Base-by-base conservation (phyloP, 2,329 filamentous ascomycete genomes). In the Pseudogymnoascus sp. region DNA sequence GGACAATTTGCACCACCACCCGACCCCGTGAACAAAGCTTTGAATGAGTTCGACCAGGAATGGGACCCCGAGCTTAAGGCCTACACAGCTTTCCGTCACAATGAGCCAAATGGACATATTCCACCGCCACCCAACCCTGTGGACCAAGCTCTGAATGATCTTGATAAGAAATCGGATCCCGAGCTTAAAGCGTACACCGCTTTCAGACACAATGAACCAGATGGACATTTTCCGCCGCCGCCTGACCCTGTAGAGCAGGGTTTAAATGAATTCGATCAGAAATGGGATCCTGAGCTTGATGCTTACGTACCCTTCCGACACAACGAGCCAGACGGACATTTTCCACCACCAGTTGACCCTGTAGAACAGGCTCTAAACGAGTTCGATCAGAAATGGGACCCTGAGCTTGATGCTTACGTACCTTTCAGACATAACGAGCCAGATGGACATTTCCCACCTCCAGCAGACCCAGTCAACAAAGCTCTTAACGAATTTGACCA, bases 81-180 rank as follows among this genome's bases (percentile, higher is more conserved):
- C 14, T 28, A 53, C 7, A 72, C 72, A 25, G 73, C 77, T 0
- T 67, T 72, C 18, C 67, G 67, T 28, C 64, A 69, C n/a, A 69
- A 76, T 14, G 74, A 77, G 63, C 73, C 73, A 1, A 73, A 81
- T 66, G 79, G 78, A 34, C 74, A 76, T 34, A 68, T 40, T n/a
- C 36, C 56, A 38, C 61, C 63, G 4, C 28, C 69, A 9, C 65
- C 71, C n/a, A 66, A 70, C 59, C 73, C 71, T 2, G 70, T 71
- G 3, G 75, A 74, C 61, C 74, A 76, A 37, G 65, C 72, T 14
- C 72, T 76, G 3, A 74, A 75, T 62, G 62, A 63, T 7, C 18
- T 18, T 12, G 28, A 63, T 18, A 11, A 12, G 18, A 23, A 46
- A 18, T 21, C 12, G 31, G 23, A 42, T 4, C 34, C 40, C 23